Evolutionary conservation across 2,329 filamentous ascomycete species (phyloP).

Genomic region (Verticillium albo-atrum): DNA sequence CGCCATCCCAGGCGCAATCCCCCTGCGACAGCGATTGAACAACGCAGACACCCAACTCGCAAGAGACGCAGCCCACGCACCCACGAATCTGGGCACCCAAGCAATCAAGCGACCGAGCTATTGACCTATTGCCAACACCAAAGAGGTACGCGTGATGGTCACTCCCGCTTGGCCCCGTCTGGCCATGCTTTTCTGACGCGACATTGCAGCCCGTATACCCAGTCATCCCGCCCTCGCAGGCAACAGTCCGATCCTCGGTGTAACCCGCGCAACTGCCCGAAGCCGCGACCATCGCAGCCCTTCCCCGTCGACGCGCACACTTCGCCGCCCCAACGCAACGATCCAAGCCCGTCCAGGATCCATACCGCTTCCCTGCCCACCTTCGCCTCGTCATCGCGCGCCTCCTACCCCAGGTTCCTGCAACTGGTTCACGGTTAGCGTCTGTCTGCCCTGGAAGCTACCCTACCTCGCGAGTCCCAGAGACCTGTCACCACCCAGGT

Average conservation of each 20-base stretch:
- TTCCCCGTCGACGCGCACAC: background rate
- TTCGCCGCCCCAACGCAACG: background rate
- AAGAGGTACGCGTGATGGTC: background rate
- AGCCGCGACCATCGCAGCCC: background rate
- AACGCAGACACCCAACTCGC: constrained; percentile 11
- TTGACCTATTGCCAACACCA: background rate
- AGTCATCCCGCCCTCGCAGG: constrained; percentile 2
- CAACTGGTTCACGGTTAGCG: background rate
- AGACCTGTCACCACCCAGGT: background rate
- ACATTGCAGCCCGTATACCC: constrained; percentile 24
- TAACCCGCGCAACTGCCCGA: constrained; percentile 7
- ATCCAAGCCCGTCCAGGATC: background rate
- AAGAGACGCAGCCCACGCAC: background rate
- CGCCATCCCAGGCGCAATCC: constrained; percentile 13
- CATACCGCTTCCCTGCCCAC: background rate
- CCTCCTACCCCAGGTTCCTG: background rate
- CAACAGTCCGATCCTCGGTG: constrained; percentile 12
- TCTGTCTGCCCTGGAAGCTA: background rate
- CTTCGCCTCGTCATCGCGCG: background rate
- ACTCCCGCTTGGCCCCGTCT: background rate
- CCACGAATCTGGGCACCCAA: background rate
- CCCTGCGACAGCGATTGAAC: constrained; percentile 13
- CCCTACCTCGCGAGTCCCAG: background rate
- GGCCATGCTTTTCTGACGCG: constrained; percentile 26
- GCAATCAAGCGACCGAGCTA: constrained; percentile 1